Evolutionary conservation across 805 yeast species (phyloP).

Genomic region (Zygotorulaspora florentina): DNA sequence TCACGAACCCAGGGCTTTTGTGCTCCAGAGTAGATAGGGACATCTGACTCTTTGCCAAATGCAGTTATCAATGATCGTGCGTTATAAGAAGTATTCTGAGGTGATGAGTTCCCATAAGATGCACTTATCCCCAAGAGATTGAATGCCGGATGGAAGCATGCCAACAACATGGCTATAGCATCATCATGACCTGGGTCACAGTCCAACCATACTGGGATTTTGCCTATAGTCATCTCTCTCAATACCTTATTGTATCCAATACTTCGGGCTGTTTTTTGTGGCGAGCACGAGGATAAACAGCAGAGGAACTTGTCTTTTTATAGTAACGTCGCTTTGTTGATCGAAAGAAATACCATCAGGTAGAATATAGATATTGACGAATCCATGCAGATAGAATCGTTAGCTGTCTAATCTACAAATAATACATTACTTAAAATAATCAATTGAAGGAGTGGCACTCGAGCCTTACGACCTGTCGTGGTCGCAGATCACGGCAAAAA

Average conservation of each 20-base stretch:
- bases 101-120: conserved; percentile 66
- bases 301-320: too few species aligned
- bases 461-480: not conserved
- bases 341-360: too few species aligned
- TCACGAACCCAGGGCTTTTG: conserved; percentile 50
- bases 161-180: conserved; percentile 65
- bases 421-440: not conserved
- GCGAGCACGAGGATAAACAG: too few species aligned
- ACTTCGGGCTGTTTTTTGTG: not conserved
- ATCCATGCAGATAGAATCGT: too few species aligned
- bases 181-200: conserved; percentile 95
- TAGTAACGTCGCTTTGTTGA: too few species aligned
- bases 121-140: conserved; percentile 67
- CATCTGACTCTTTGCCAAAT: conserved; percentile 40
- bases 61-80: conserved; percentile 65
- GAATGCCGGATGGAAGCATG: conserved; percentile 56
- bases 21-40: conserved; percentile 68
- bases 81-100: conserved; percentile 62
- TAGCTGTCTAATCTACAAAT: too few species aligned
- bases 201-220: conserved; percentile 77
- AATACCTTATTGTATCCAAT: not conserved
- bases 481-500: conserved; percentile 24
- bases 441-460: not conserved
- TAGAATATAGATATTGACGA: too few species aligned
- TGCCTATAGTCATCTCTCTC: conserved; percentile 20